phyloP scores from a whole-genome alignment of 2,329 filamentous ascomycete species.

The Rutstroemia sydowiana region DNA sequence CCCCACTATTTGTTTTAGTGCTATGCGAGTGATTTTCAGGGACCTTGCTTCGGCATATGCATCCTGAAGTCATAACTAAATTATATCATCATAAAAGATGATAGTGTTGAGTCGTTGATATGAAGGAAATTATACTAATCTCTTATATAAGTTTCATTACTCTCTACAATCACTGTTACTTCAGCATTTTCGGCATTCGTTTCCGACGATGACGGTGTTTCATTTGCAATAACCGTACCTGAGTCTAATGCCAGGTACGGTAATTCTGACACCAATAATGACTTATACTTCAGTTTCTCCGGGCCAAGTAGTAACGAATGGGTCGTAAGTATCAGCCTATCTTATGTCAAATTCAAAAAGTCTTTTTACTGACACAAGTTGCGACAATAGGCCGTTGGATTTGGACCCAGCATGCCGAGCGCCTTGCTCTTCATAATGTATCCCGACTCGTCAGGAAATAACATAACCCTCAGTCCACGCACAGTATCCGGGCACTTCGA shows the following conservation, averaged over 20 bases:
- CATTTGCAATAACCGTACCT: conserved; percentile 45
- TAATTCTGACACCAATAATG: conserved; percentile 35
- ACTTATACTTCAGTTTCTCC: conserved; percentile 49
- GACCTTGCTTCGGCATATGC: not conserved
- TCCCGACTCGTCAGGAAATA: conserved; percentile 37
- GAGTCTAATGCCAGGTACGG: too few relatives aligned
- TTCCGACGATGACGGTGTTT: conserved; percentile 36
- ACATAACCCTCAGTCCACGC: conserved; percentile 51
- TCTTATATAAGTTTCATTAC: not conserved
- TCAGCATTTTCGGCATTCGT: conserved; percentile 31
- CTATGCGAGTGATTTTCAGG: not conserved
- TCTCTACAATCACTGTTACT: not conserved
- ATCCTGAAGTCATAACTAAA: too few relatives aligned
- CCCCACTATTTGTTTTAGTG: not conserved
- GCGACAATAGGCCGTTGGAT: conserved; percentile 42
- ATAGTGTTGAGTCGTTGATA: too few relatives aligned
- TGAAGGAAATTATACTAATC: not conserved
- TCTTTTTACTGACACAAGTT: too few relatives aligned
- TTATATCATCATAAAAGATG: too few relatives aligned
- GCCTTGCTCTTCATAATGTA: conserved; percentile 51
- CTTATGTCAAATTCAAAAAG: too few relatives aligned
- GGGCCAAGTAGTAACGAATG: conserved; percentile 41
- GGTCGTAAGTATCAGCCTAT: conserved; percentile 37
- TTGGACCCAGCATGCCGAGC: conserved; percentile 42
- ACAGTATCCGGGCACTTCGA: conserved; percentile 44